Evolutionary conservation across 1,284 basidiomycete genomes (phyloP), one percentile per base, ranked within the genome.

Genomic region (Naganishia liquefaciens): DNA sequence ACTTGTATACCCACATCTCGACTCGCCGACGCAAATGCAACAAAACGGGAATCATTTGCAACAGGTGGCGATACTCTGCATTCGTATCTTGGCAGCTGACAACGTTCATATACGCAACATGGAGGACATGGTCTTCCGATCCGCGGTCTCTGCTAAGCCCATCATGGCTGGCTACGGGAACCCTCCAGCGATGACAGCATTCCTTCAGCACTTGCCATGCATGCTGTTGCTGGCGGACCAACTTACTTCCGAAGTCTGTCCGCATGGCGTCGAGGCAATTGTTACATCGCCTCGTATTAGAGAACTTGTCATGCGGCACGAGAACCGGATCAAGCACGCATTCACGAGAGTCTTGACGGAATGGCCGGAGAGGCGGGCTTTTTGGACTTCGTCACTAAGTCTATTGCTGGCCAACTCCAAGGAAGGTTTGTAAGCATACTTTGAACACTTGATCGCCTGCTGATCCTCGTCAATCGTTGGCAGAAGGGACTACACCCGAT

Each of bases 1-100:
- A 17, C 57, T 60, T 10, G 47, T 60, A 3, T 49, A 60, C 28
- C 57, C 57, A 6, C 40, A 19, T 37, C 23, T 60, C 21, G 5
- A 46, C 47, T 40, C 57, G n/a, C 47, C 57, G 11, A 40, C 23
- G 6, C 57, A 50, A n/a, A 39, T 39, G n/a, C 25, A 39, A 11
- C 21, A 15, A 46, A 50, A 60, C 21, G 33, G 46, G 9, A 21
- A 25, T 19, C 49, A 60, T 27, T 19, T 40, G 27, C 57, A 60
- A 27, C 33, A 33, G 3, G n/a, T 50, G 2, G 57, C 46, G 1
- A 40, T 21, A 10, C 37, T 60, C 1, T 60, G 57, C 11, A 40
- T 19, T 4, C 46, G 21, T n/a, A 17, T 60, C 9, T 46, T 60
- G n/a, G 23, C 57, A 25, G 27, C 5, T 23, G 57, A 49, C 23